These are phyloP conservation scores for Rhododendron ovatum DNA, from an alignment of 148 eudicot genomes.

Conservation along the genomic window DNA sequence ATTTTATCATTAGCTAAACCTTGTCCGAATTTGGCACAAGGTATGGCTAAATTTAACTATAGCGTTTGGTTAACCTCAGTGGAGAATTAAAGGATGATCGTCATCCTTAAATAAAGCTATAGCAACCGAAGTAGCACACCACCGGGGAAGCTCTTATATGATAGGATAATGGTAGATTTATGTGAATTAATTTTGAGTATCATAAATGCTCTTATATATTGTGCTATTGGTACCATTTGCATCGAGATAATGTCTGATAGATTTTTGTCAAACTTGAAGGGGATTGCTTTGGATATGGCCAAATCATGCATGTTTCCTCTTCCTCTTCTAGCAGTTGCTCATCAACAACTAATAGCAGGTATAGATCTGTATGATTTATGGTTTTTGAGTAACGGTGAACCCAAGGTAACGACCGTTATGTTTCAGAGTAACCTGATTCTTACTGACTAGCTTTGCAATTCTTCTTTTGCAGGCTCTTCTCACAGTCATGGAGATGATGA, in stretches of 20 bases:
- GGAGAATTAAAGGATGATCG: background rate
- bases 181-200: background rate
- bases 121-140: background rate
- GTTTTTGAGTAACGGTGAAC: background rate
- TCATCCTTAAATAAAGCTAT: background rate
- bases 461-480: slow-evolving; percentile 47
- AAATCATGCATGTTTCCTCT: slow-evolving; percentile 86
- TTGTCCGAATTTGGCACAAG: background rate
- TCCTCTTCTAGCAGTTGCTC: slow-evolving; percentile 87
- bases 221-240: slow-evolving; percentile 14
- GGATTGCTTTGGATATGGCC: slow-evolving; percentile 61
- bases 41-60: background rate
- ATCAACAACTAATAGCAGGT: slow-evolving; percentile 95
- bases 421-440: slow-evolving; percentile 7
- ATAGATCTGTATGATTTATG: slow-evolving; percentile 9
- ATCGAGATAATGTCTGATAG: background rate
- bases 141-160: background rate
- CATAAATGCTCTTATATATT: background rate
- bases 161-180: background rate
- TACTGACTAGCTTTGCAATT: slow-evolving; percentile 13
- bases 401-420: background rate
- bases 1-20: background rate
- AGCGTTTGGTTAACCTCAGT: background rate
- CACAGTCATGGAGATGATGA: slow-evolving; percentile 32
- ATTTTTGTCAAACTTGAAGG: slow-evolving; percentile 44